Evolutionary conservation across 2,329 filamentous ascomycete genomes (phyloP).

Genomic region (Aspergillus vadensis): DNA sequence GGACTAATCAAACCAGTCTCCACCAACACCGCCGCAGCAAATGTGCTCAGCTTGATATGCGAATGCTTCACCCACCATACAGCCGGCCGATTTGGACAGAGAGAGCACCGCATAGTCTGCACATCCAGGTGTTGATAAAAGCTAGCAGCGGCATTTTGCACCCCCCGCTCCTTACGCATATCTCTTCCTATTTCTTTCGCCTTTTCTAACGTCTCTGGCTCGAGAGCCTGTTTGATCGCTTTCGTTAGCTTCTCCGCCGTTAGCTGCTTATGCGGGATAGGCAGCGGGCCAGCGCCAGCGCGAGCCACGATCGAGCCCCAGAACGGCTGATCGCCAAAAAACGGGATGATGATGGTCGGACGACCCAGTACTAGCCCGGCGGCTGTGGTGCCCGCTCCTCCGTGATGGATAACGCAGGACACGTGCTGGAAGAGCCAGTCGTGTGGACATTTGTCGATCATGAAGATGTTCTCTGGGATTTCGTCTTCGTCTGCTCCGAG

Average conservation of each 20-base stretch:
- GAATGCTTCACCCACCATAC: conserved; percentile 74
- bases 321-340: conserved; percentile 84
- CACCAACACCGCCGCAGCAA: conserved; percentile 71
- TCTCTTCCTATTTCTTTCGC: conserved; percentile 61
- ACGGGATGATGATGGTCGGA: conserved; percentile 81
- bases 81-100: conserved; percentile 69
- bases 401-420: conserved; percentile 81
- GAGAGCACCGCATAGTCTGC: conserved; percentile 67
- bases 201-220: conserved; percentile 60
- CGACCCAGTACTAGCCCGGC: conserved; percentile 79
- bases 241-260: conserved; percentile 66
- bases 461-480: conserved; percentile 75
- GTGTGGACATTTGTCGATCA: conserved; percentile 82
- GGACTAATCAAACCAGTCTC: conserved; percentile 66
- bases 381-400: conserved; percentile 83
- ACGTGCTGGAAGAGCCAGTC: conserved; percentile 87
- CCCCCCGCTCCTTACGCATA: conserved; percentile 67
- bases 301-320: conserved; percentile 76
- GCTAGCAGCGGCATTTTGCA: conserved; percentile 63
- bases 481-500: conserved; percentile 70
- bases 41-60: conserved; percentile 66
- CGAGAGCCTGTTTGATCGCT: conserved; percentile 63
- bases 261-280: conserved; percentile 69
- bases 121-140: conserved; percentile 72
- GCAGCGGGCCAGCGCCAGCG: conserved; percentile 71